Base-by-base conservation (phyloP, 2,329 filamentous ascomycete species). In the Aureobasidium sp. region DNA sequence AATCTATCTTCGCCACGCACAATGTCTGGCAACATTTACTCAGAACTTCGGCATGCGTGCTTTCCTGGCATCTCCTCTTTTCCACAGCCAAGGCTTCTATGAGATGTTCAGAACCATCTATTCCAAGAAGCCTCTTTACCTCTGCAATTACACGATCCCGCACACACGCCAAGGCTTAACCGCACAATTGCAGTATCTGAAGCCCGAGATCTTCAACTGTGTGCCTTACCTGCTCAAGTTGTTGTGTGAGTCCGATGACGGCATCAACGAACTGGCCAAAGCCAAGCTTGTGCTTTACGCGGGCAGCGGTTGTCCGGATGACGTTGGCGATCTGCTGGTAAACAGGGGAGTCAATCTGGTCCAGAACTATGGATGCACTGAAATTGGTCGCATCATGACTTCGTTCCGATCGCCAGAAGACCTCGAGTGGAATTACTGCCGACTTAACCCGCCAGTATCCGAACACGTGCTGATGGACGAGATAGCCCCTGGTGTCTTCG, bases 201-300 rank as follows among this genome's bases (percentile, higher is more conserved):
- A 67, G 60, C 71, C 68, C 78, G 66, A 86, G 59, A 78, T 81
- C n/a, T 80, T 88, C 36, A 80, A 85, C 61, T 79, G 77, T 3
- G 85, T 88, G 0, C 85, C 86, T 0, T 88, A 87, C 65, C 80
- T 82, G 0, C 70, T 89, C 21, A 87, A 88, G 67, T 72, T 89
- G 0, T 74, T 88, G 1, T 79, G 80, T 0, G 86, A 88, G 67
- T 78, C 79, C 0, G 73, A 81, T 0, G 77, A 80, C 21, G 86
- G 85, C 29, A 66, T 72, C 16, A 57, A 65, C 27, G 63, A 65
- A 14, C 63, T 74, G 14, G 68, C 68, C 4, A 63, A 61, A 25
- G 63, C 68, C 8, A 66, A 69, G 13, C 61, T 72, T 29, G 71
- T 73, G 1, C 65, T 72, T 32, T 73, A 69, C 50, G 71, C 65